These are phyloP conservation scores for Oryza longistaminata DNA, from an alignment of 176 grass and related monocot species.

Conservation along the genomic window DNA sequence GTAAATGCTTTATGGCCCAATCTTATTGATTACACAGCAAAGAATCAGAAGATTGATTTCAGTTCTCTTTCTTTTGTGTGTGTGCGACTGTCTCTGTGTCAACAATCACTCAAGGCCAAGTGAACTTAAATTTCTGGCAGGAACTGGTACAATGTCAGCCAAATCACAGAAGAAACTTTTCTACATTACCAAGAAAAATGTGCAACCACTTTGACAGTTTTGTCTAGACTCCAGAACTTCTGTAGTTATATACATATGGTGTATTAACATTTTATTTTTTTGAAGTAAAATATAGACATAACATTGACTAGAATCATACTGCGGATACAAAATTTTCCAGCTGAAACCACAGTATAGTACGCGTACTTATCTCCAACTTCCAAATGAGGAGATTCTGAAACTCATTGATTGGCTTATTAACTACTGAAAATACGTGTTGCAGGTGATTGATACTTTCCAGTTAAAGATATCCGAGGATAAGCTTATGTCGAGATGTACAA, in stretches of 20 bases:
- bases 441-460: slow-evolving; percentile 89
- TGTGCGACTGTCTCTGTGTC: neutral
- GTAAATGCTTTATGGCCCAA: neutral
- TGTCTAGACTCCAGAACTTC: neutral
- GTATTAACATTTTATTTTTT: neutral
- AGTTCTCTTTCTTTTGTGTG: neutral
- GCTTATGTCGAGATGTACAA: slow-evolving; percentile 97
- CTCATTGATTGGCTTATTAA: slow-evolving; percentile 31
- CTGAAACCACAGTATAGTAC: neutral
- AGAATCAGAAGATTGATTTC: neutral
- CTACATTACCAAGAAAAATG: neutral
- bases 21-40: neutral
- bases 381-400: neutral
- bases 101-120: neutral
- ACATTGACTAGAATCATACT: neutral
- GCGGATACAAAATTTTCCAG: neutral
- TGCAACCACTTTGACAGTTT: neutral
- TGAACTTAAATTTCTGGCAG: slow-evolving; percentile 1
- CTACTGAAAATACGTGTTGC: slow-evolving; percentile 17
- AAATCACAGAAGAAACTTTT: neutral
- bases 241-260: neutral
- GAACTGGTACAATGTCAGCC: neutral
- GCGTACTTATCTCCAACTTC: neutral
- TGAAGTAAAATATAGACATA: neutral
- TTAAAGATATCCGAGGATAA: slow-evolving; percentile 86